Evolutionary conservation across 208 protist genomes (phyloP).

Genomic region (Acanthamoeba healyi): DNA sequence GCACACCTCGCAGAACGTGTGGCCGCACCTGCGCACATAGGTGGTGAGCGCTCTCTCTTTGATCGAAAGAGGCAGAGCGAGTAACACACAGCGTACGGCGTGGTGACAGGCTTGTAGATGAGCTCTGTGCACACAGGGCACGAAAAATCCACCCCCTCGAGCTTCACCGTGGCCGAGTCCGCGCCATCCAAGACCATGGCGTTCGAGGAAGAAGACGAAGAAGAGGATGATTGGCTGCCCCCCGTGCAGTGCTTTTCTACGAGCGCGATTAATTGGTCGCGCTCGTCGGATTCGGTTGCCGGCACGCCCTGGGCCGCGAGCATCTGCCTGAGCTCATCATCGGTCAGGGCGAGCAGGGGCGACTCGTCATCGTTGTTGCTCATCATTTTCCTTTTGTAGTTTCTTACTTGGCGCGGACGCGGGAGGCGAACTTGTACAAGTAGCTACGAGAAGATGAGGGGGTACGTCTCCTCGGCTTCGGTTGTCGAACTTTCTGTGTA

Average conservation of each 20-base stretch:
- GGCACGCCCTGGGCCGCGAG: background rate
- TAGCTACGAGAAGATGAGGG: background rate
- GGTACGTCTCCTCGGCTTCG: background rate
- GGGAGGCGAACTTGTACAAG: no score
- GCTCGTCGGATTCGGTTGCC: background rate
- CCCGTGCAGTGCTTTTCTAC: background rate
- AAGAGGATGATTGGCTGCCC: slow-evolving; percentile 1
- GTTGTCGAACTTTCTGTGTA: background rate
- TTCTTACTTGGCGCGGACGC: background rate
- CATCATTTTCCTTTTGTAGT: background rate
- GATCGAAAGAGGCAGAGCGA: background rate
- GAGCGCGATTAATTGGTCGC: background rate
- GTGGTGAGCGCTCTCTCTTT: background rate
- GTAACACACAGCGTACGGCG: background rate
- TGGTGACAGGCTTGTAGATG: slow-evolving; percentile 55
- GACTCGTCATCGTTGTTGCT: background rate
- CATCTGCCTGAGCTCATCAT: slow-evolving; percentile 5
- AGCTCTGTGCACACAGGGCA: slow-evolving; percentile 65
- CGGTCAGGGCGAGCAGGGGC: background rate
- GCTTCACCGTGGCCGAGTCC: background rate
- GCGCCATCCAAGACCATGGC: background rate
- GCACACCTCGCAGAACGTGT: slow-evolving; percentile 60
- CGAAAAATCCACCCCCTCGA: slow-evolving; percentile 35
- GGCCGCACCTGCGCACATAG: background rate
- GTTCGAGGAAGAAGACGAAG: background rate